phyloP scores from a whole-genome alignment of 2,329 filamentous ascomycete genomes.

The Exophiala oligosperma region DNA sequence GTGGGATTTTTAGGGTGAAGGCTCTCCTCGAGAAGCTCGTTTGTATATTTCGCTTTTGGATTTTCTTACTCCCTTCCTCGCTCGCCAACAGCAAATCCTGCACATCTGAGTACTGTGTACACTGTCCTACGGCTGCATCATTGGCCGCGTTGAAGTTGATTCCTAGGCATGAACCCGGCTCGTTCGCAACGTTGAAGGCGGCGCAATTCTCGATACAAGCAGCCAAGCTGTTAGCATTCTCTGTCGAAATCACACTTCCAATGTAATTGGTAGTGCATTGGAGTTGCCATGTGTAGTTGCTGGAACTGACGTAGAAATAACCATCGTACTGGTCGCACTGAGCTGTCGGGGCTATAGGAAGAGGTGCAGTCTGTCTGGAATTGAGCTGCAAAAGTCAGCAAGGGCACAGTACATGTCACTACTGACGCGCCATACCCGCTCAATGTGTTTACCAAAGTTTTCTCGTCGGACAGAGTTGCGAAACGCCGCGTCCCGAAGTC shows the following conservation, averaged over 20 bases:
- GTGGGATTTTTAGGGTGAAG: no score
- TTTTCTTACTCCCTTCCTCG: constrained; percentile 22
- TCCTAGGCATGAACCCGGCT: constrained; percentile 14
- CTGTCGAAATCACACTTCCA: constrained; percentile 10
- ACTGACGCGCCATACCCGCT: neutral
- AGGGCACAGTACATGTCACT: neutral
- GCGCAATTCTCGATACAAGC: constrained; percentile 18
- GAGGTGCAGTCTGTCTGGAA: constrained; percentile 2
- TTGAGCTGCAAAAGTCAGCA: constrained; percentile 1
- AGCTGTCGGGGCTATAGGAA: constrained; percentile 14
- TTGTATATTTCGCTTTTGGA: neutral
- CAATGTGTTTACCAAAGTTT: neutral
- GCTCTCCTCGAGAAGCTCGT: no score
- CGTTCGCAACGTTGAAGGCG: constrained; percentile 15
- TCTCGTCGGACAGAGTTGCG: constrained; percentile 2
- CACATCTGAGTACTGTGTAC: constrained; percentile 19
- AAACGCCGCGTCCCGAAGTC: constrained; percentile 1
- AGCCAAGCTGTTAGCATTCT: constrained; percentile 9
- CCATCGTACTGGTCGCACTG: constrained; percentile 21
- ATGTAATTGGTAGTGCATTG: constrained; percentile 22
- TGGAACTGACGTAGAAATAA: constrained; percentile 20
- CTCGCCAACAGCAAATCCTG: constrained; percentile 6
- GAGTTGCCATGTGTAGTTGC: constrained; percentile 23
- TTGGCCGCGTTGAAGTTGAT: constrained; percentile 19
- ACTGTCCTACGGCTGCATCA: constrained; percentile 10